phyloP scores from a whole-genome alignment of 192 early-diverging fungal species.

The Blastocladiella britannica region DNA sequence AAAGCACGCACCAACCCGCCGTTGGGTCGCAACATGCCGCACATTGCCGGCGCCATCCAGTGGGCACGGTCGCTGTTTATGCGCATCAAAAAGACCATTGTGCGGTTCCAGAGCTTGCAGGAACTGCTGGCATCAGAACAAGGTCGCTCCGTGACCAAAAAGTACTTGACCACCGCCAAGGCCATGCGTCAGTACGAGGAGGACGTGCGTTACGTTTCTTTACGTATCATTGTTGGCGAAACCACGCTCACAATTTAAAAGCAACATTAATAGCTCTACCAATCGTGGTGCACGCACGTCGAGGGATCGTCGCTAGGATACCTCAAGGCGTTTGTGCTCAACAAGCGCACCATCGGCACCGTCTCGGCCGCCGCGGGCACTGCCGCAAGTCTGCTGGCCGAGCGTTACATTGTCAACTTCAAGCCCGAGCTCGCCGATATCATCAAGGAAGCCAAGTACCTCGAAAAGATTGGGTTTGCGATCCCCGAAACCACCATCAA shows the following conservation, averaged over 20 bases:
- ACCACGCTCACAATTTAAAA: background rate
- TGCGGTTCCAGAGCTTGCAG: constrained; percentile 38
- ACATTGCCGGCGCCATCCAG: constrained; percentile 71
- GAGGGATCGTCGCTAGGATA: constrained; percentile 32
- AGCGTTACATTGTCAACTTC: constrained; percentile 71
- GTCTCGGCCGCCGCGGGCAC: background rate
- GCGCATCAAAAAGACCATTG: constrained; percentile 44
- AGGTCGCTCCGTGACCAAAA: constrained; percentile 31
- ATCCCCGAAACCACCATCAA: constrained; percentile 77
- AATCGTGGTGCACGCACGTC: constrained; percentile 29
- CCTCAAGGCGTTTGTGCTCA: constrained; percentile 30
- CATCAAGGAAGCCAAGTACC: constrained; percentile 95
- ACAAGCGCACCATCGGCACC: constrained; percentile 9
- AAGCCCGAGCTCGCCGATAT: constrained; percentile 80
- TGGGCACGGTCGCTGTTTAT: constrained; percentile 53
- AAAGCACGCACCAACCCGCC: constrained; percentile 70
- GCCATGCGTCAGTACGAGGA: constrained; percentile 39
- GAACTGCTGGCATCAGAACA: constrained; percentile 38
- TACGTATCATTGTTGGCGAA: too few species aligned
- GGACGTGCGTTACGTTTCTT: constrained; percentile 9
- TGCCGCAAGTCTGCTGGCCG: constrained; percentile 14
- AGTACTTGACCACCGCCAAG: constrained; percentile 37
- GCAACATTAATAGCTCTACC: constrained; percentile 17
- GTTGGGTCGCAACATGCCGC: constrained; percentile 57
- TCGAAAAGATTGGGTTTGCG: constrained; percentile 85